Base-by-base conservation (phyloP, 164 flowering plant species). In the Piper longum region DNA sequence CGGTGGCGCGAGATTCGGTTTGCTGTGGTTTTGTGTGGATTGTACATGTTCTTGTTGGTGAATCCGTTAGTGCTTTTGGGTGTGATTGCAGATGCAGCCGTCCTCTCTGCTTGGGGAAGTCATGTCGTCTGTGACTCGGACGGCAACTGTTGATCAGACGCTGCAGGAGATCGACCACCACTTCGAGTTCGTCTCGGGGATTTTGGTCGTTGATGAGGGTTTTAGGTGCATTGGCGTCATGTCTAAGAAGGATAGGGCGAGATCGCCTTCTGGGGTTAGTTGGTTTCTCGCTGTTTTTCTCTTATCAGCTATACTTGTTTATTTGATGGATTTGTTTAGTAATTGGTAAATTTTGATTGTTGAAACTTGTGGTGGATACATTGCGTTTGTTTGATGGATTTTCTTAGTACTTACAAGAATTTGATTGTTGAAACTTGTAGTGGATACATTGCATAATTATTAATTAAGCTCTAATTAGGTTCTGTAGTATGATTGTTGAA, bases 181-280 rank as follows among this genome's bases (percentile, higher is more conserved):
- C 62, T 74, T 74, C 51, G 69, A 70, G 61, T n/a, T 64, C 18
- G 77, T 74, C 43, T 74, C 77, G 9, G 74, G 74, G 56, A 51
- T 71, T 54, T 70, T 70, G 13, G 70, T 71, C 16, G 43, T 71
- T 39, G 67, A 71, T n/a, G 67, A 19, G 2, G 64, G 55, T 4
- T 59, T 67, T 13, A 39, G 42, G 43, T 71, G 74, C 61, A 67
- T 71, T 12, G 74, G 74, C 5, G 64, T 71, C 26, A n/a, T 71
- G n/a, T 71, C 74, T n/a, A 71, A 71, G 74, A 66, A 17, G 43
- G 74, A 71, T 55, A 54, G 3, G 19, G 39, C 45, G 12, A 52
- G 58, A 59, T 70, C 67, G 58, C 11, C 66, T 13, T 7, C 59
- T 66, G 70, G 70, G 70, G 74, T 71, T 59, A 54, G 74, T 62